Conservation (phyloP, 495 filamentous ascomycete species). For the Aspergillus taichungensis region DNA sequence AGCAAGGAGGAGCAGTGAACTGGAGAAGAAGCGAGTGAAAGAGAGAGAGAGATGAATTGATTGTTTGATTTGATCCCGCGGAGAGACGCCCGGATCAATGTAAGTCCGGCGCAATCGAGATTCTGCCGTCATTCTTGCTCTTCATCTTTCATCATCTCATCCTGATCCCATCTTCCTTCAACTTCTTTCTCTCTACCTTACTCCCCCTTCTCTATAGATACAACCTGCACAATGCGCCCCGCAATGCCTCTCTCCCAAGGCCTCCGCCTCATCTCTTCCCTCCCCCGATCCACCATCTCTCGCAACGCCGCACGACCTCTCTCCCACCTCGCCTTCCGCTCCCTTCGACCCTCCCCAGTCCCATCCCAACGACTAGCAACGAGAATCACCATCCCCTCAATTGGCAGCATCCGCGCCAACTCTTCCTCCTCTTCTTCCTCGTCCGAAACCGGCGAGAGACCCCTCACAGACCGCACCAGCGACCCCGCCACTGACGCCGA, state of each 20-base stretch:
- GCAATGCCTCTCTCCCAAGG: slow-evolving; percentile 4
- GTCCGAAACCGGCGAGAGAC: slow-evolving; percentile 6
- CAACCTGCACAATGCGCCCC: slow-evolving; percentile 3
- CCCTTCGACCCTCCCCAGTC: slow-evolving; percentile 1
- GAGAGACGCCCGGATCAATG: slow-evolving; percentile 16
- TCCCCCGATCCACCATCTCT: slow-evolving; percentile 9
- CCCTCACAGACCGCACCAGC: slow-evolving; percentile 22
- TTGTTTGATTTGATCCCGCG: slow-evolving; percentile 6
- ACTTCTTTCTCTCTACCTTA: slow-evolving; percentile 1
- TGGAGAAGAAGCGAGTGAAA: neutral
- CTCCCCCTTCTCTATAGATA: neutral
- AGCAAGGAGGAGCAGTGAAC: neutral
- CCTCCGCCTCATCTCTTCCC: slow-evolving; percentile 10
- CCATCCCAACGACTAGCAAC: neutral
- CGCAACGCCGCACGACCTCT: slow-evolving; percentile 10
- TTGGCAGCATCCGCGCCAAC: slow-evolving; percentile 16
- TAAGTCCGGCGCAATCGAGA: slow-evolving; percentile 16
- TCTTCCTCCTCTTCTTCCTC: slow-evolving; percentile 16
- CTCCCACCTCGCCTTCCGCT: slow-evolving; percentile 7
- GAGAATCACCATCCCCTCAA: slow-evolving; percentile 2
- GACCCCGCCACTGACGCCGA: slow-evolving; percentile 20
- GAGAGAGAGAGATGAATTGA: neutral
- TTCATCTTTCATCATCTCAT: neutral
- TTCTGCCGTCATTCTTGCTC: neutral
- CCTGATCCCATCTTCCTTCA: slow-evolving; percentile 4